Conservation (phyloP, 306 rosid species). For the Vigna radiata region DNA sequence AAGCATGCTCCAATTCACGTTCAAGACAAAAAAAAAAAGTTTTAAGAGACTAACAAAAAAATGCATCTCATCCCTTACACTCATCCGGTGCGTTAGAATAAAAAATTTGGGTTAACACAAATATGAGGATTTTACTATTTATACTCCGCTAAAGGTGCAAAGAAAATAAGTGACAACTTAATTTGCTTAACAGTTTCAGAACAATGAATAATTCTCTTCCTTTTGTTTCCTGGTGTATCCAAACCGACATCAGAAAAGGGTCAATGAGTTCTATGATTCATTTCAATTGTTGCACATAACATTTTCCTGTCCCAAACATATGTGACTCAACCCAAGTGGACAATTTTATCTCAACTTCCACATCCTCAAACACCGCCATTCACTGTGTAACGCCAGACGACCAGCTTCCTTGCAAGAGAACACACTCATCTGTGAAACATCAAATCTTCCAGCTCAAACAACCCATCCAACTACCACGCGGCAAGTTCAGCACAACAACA, state of each 20-base stretch:
- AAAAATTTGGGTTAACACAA: neutral
- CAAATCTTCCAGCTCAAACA: constrained; percentile 11
- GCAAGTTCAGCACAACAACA: constrained; percentile 35
- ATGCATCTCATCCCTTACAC: neutral
- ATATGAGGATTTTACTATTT: neutral
- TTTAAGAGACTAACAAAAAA: constrained; percentile 16
- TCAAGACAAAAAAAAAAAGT: constrained; percentile 9
- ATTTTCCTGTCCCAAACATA: constrained; percentile 50
- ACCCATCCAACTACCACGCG: constrained; percentile 28
- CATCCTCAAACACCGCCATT: constrained; percentile 8
- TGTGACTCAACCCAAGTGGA: constrained; percentile 47
- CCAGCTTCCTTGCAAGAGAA: constrained; percentile 5
- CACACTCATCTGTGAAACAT: constrained; percentile 17
- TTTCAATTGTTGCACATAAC: constrained; percentile 59
- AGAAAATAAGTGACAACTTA: neutral
- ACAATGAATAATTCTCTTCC: neutral
- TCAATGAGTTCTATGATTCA: constrained; percentile 52
- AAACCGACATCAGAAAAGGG: constrained; percentile 49
- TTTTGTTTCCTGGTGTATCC: neutral
- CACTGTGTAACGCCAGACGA: constrained; percentile 16
- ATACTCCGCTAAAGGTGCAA: constrained; percentile 18
- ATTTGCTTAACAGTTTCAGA: constrained; percentile 3
- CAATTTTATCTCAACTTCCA: constrained; percentile 36
- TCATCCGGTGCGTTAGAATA: constrained; percentile 18
- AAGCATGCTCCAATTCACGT: constrained; percentile 29